Conservation (phyloP, 805 yeast genomes). For the Teunomyces aglyptinius region DNA sequence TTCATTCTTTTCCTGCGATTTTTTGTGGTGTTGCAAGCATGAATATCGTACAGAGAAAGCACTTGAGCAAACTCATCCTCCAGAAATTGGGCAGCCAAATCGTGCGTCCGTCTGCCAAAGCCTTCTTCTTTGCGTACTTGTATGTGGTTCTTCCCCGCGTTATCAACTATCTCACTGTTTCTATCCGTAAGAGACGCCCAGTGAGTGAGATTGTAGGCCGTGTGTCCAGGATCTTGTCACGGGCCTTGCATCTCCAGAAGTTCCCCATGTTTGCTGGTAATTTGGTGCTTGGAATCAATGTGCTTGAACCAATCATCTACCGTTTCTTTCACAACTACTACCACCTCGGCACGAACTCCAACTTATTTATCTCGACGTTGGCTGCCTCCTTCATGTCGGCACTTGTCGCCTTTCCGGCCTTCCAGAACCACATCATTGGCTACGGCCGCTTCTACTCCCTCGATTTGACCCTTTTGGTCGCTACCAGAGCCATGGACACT, state of each 20-base stretch:
- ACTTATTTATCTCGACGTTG: slow-evolving; percentile 20
- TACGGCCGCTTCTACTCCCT: slow-evolving; percentile 32
- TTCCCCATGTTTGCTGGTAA: slow-evolving; percentile 36
- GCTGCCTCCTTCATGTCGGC: slow-evolving; percentile 29
- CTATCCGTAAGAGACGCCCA: slow-evolving; percentile 14
- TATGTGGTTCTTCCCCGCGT: slow-evolving; percentile 34
- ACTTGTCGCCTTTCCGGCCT: slow-evolving; percentile 26
- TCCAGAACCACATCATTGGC: slow-evolving; percentile 28
- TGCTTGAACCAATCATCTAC: slow-evolving; percentile 14
- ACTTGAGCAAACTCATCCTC: not conserved
- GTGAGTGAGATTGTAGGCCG: slow-evolving; percentile 15
- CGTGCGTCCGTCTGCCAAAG: slow-evolving; percentile 20
- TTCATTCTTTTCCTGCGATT: not conserved
- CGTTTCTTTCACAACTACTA: slow-evolving; percentile 6
- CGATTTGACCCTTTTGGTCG: slow-evolving; percentile 36
- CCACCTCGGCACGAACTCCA: slow-evolving; percentile 3
- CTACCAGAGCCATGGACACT: slow-evolving; percentile 37
- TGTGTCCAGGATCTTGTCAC: slow-evolving; percentile 15
- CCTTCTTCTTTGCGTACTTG: slow-evolving; percentile 33
- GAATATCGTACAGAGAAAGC: not conserved
- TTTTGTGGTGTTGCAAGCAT: not conserved
- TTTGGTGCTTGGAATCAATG: slow-evolving; percentile 30
- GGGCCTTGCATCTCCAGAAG: slow-evolving; percentile 28
- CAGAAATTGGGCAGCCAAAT: not conserved
- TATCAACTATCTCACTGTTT: slow-evolving; percentile 13